Evolutionary conservation across 2,329 filamentous ascomycete genomes (phyloP), one percentile per base, ranked within the genome.

Genomic region (Rachicladosporium sp.): DNA sequence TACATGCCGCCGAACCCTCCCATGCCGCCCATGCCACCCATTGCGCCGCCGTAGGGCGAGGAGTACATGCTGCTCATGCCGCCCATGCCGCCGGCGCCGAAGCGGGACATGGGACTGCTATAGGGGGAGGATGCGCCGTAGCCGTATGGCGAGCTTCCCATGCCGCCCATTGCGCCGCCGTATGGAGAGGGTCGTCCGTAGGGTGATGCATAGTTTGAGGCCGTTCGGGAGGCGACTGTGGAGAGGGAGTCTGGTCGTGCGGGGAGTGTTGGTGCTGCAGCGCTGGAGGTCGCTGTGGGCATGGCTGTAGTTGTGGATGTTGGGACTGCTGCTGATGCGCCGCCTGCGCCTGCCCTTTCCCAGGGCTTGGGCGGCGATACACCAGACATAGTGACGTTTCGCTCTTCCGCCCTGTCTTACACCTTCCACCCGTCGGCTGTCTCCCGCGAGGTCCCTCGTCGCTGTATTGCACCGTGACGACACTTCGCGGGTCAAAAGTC

Each of bases 341-440:
- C 52, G 42, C 63, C 69, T 46, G 76, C 74, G 63, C 80, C 82
- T 49, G 80, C 74, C 62, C 81, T 76, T 67, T 98, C 91, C 91
- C 91, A 98, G 35, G 91, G 91, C 67, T 98, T 98, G 41, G 91
- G 91, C 58, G 91, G 91, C 62, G 89, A 95, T 48, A 32, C 37
- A 31, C 44, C 44, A 21, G 42, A 42, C 40, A 42, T 42, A 35
- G 21, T 41, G 34, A 5, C 19, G 31, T 27, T 19, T 31, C 23
- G 37, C 31, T 33, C 37, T 19, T 19, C 15, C 15, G 15, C 15
- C 15, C 30, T 29, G 15, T 12, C n/a, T 33, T 38, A n/a, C 11
- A 15, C 10, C 37, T 11, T 23, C 21, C 15, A 9, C 30, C 19
- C 30, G 37, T 32, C 31, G 31, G 9, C 3, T 38, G 9, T 13